Base-by-base conservation (phyloP, 371 early-diverging fungal species). In the Mycotypha africana region DNA sequence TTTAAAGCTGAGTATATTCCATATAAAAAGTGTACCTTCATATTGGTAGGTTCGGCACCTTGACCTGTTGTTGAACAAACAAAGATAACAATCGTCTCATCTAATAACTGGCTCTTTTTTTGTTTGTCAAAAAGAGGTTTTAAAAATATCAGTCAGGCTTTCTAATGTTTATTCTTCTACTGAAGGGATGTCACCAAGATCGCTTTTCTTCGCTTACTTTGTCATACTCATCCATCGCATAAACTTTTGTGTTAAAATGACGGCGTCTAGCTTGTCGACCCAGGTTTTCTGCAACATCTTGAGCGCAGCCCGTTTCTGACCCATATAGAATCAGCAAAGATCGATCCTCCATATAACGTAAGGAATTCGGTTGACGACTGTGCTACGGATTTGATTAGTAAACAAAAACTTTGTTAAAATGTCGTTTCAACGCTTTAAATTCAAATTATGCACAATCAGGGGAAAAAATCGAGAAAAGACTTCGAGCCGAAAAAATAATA, bases 41-140 rank as follows among this genome's bases (percentile, higher is more conserved):
- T 96, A 54, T 88, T 93, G 42, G 85, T 82, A 3, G 96, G 95
- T 49, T 86, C 88, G 7, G 82, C 86, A 21, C 98, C 98, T 65
- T 96, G 92, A 1, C 98, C 97, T n/a, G 92, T 91, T 1, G 95
- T 95, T 0, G 96, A 86, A 35, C 89, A 88, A 24, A 93, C 80
- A 62, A 96, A 95, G n/a, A 96, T 64, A 3, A 86, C 86, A 37
- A 86, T 50, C n/a, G 54, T 51, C 38, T 86, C 86, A 15, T 75
- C 66, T 38, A 77, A 62, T 25, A 90, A 60, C 39, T 74, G 57
- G 1, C 69, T 60, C 85, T 86, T 56, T 22, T 35, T 4, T 37
- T 33, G n/a, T 15, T 19, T n/a, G 35, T n/a, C 15, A 4, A 35
- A 44, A 26, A 12, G 30, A 28, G 30, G 6, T 28, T 28, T 28